These are phyloP conservation scores for Colletotrichum higginsianum DNA, from an alignment of 2,329 filamentous ascomycete species.

Conservation along the genomic window DNA sequence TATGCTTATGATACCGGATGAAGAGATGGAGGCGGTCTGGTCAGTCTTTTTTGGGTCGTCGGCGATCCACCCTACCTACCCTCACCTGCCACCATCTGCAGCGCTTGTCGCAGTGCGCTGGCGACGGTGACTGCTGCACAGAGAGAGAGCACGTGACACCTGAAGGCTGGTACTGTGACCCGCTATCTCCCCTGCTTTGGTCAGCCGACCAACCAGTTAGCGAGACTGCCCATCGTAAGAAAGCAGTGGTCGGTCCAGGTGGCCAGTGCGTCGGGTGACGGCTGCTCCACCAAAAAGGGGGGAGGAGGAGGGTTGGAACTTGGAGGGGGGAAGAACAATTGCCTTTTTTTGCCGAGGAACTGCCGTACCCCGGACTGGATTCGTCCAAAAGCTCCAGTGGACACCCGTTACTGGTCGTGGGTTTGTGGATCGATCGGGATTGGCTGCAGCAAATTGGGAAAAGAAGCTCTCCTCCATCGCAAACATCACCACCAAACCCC, in stretches of 20 bases:
- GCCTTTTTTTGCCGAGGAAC: constrained; percentile 32
- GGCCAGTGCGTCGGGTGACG: constrained; percentile 39
- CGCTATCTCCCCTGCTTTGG: too few species aligned
- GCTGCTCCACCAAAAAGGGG: neutral
- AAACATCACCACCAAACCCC: neutral
- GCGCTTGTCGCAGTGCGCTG: constrained; percentile 7
- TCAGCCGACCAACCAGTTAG: neutral
- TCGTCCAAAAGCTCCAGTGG: constrained; percentile 37
- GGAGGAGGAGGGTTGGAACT: too few species aligned
- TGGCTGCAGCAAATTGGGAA: constrained; percentile 35
- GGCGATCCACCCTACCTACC: constrained; percentile 9
- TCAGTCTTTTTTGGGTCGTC: neutral
- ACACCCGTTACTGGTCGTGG: neutral
- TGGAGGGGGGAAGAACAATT: neutral
- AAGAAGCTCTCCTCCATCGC: constrained; percentile 33
- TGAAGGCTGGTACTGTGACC: too few species aligned
- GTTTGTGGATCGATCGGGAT: neutral
- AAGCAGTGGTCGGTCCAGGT: neutral
- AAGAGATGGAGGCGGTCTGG: constrained; percentile 13
- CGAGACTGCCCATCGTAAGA: too few species aligned
- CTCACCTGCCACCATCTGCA: constrained; percentile 12
- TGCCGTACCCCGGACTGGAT: constrained; percentile 39
- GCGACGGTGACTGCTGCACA: constrained; percentile 37
- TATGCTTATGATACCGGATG: neutral
- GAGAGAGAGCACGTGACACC: constrained; percentile 41